These are phyloP conservation scores for Saccharum officinarum DNA, from an alignment of 176 grass and related monocot genomes.

Conservation along the genomic window DNA sequence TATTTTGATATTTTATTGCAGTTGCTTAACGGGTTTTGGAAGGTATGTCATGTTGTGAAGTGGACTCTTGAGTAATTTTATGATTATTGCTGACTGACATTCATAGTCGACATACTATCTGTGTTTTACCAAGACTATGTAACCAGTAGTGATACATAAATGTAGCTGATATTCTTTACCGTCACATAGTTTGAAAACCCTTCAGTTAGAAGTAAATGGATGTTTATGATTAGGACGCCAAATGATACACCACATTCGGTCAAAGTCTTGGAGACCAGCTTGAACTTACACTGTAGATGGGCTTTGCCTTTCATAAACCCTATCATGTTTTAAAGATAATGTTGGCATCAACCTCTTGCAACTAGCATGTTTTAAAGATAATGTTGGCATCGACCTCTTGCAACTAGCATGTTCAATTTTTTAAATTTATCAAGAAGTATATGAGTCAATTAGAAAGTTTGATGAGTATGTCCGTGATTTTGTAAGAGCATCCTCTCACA, in stretches of 20 bases:
- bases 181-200: neutral
- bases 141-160: neutral
- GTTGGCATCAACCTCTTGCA: too few species aligned
- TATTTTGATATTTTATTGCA: neutral
- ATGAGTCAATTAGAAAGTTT: neutral
- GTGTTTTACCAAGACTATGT: neutral
- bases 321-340: too few species aligned
- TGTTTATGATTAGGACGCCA: neutral
- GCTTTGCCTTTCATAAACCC: neutral
- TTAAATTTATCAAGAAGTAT: neutral
- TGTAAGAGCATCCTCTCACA: neutral
- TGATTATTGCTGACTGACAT: neutral
- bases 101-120: neutral
- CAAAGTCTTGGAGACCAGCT: neutral
- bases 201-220: neutral
- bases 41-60: neutral
- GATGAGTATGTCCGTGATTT: neutral
- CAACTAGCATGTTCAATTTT: neutral
- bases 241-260: neutral
- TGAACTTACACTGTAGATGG: neutral
- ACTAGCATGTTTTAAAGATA: neutral
- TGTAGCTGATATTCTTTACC: neutral
- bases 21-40: neutral
- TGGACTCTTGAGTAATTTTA: slow-evolving; percentile 6
- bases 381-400: neutral